phyloP scores from a whole-genome alignment of 225 moss, liverwort and hornwort species.

The Bryum argenteum region DNA sequence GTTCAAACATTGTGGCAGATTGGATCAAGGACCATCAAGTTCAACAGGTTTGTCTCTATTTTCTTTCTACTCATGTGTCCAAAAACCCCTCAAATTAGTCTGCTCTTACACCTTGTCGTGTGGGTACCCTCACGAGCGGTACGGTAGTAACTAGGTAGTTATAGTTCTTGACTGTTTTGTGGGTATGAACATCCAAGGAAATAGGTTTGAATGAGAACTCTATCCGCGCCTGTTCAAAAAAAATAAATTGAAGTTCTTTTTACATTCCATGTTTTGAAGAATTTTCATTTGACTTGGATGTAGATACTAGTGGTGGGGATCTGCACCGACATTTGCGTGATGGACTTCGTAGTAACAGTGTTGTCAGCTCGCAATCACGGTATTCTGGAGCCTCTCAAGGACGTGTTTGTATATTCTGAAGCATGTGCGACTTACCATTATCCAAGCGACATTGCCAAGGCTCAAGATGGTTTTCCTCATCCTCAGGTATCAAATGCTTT shows the following conservation, averaged over 20 bases:
- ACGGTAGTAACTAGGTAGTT: too few species aligned
- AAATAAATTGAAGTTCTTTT: background rate
- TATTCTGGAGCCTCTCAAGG: conserved; percentile 67
- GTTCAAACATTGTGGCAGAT: conserved; percentile 69
- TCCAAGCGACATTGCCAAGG: conserved; percentile 57
- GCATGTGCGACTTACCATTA: conserved; percentile 74
- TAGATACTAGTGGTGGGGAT: conserved; percentile 86
- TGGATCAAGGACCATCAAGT: conserved; percentile 75
- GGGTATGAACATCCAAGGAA: too few species aligned
- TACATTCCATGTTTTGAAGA: background rate
- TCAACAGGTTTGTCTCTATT: conserved; percentile 51
- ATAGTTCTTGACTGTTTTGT: too few species aligned
- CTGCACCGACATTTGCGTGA: conserved; percentile 89
- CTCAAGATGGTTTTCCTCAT: conserved; percentile 49
- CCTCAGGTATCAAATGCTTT: conserved; percentile 56
- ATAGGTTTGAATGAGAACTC: too few species aligned
- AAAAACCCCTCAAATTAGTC: too few species aligned
- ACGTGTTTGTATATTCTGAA: conserved; percentile 70
- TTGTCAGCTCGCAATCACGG: conserved; percentile 85
- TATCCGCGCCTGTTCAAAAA: background rate
- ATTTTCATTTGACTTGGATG: background rate
- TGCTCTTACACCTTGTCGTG: too few species aligned
- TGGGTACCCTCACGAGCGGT: too few species aligned
- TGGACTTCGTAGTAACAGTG: conserved; percentile 73
- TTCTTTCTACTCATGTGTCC: background rate